Evolutionary conservation across 2,329 filamentous ascomycete genomes (phyloP), one percentile per base, ranked within the genome.

Genomic region (Trichoderma sp.): DNA sequence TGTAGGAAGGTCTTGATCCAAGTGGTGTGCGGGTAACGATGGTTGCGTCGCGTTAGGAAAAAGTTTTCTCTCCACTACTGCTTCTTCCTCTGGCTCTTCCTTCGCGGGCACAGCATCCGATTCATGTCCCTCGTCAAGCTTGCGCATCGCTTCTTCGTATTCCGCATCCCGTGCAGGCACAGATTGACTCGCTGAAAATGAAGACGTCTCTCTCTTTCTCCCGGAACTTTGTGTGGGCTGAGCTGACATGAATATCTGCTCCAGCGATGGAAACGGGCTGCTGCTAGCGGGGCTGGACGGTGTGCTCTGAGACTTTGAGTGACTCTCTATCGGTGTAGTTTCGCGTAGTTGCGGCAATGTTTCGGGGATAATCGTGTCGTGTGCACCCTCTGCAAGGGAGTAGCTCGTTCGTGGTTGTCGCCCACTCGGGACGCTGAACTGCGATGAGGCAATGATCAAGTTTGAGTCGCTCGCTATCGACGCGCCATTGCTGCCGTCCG

Each of bases 361-460:
- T 26, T 77, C 78, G 7, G 74, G 74, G 18, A 77, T 75, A 1
- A 77, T 56, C 3, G 74, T 77, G 11, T 77, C 74, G 18, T 74
- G 75, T 0, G 79, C 74, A 1, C 80, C 78, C 4, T 81, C 76
- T 21, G 74, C 73, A 51, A 80, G 80, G 51, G 79, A 76, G 43
- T 82, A 81, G 14, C 81, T 77, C 6, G 82, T 83, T 71, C 87
- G 85, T 4, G 84, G 83, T 71, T 89, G 87, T 15, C 85, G 83
- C 28, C 86, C 87, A 75, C 83, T 88, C 72, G 61, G 81, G 74
- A 82, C 77, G 74, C 83, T 88, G 72, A 80, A 81, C 9, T 77
- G 77, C 34, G 77, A 77, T 6, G 74, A 75, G 18, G 74, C 73
- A 4, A 76, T 73, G 6, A 61, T 24, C 30, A 73, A 56, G 28